These are phyloP conservation scores for Elongisporangium prolatum DNA, from an alignment of 352 stramenopile species.

Conservation along the genomic window DNA sequence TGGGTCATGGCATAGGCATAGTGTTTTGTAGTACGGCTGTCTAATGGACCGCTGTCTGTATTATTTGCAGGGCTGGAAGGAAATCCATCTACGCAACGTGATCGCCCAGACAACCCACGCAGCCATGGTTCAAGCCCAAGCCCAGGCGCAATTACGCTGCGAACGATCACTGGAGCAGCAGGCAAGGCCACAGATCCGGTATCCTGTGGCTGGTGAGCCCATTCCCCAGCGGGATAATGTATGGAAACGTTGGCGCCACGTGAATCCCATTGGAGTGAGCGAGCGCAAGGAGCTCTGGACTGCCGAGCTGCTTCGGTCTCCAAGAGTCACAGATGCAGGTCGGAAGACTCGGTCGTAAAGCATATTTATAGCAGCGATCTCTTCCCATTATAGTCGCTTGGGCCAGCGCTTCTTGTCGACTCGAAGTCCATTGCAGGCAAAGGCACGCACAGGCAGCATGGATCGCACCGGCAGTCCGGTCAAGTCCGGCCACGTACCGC, in stretches of 20 bases:
- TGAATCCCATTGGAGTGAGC: conserved; percentile 7
- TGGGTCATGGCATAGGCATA: background rate
- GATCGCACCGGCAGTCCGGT: conserved; percentile 8
- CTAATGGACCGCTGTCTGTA: background rate
- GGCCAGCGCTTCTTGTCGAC: background rate
- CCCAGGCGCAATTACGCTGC: background rate
- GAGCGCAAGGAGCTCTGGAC: conserved; percentile 2
- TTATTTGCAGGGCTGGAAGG: conserved; percentile 38
- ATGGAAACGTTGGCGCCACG: conserved; percentile 30
- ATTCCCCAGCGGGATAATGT: conserved; percentile 8
- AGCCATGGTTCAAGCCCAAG: conserved; percentile 43
- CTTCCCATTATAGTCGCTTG: background rate
- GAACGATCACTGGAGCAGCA: background rate
- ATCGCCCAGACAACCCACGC: conserved; percentile 58
- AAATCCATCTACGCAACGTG: conserved; percentile 37
- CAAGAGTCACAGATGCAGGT: background rate
- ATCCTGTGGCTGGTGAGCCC: background rate
- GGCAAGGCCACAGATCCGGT: background rate
- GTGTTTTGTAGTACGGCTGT: background rate
- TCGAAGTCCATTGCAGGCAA: background rate
- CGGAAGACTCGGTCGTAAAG: background rate
- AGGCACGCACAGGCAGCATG: background rate
- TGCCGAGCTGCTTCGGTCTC: background rate
- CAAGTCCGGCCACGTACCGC: conserved; percentile 29
- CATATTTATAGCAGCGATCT: background rate